Conservation (phyloP, 2,329 filamentous ascomycete species). For the Sporothrix protearum region DNA sequence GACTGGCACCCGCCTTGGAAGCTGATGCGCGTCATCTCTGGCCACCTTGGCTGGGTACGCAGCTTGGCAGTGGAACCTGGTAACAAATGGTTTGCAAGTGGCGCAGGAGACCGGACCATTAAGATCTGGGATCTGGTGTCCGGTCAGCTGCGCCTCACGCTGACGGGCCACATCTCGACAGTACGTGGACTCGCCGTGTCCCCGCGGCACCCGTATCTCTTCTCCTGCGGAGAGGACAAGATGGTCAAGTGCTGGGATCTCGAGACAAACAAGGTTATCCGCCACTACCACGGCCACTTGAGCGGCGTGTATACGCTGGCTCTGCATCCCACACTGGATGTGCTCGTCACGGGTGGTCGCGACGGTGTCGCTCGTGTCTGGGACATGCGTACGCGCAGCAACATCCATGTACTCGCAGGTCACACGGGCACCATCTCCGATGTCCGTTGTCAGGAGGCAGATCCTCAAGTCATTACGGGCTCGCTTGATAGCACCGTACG, state of each 20-base stretch:
- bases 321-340: conserved; percentile 91
- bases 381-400: conserved; percentile 97
- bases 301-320: conserved; percentile 92
- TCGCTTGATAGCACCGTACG: conserved; percentile 89
- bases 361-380: conserved; percentile 94
- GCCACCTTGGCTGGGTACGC: conserved; percentile 93
- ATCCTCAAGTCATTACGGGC: conserved; percentile 91
- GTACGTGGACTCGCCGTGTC: conserved; percentile 90
- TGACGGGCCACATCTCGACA: conserved; percentile 92
- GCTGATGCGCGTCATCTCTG: conserved; percentile 94
- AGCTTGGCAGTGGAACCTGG: conserved; percentile 87
- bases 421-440: conserved; percentile 89
- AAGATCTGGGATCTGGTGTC: conserved; percentile 98
- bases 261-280: conserved; percentile 98
- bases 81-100: conserved; percentile 96
- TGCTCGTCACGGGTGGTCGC: conserved; percentile 88
- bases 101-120: conserved; percentile 91
- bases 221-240: conserved; percentile 97
- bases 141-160: conserved; percentile 75
- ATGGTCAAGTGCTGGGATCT: conserved; percentile 99
- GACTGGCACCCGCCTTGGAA: conserved; percentile 99
- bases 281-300: conserved; percentile 94
- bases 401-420: conserved; percentile 87
- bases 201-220: conserved; percentile 90
- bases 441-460: conserved; percentile 89